Evolutionary conservation across 805 yeast genomes (phyloP).

Genomic region (Yamadazyma akitaensis): DNA sequence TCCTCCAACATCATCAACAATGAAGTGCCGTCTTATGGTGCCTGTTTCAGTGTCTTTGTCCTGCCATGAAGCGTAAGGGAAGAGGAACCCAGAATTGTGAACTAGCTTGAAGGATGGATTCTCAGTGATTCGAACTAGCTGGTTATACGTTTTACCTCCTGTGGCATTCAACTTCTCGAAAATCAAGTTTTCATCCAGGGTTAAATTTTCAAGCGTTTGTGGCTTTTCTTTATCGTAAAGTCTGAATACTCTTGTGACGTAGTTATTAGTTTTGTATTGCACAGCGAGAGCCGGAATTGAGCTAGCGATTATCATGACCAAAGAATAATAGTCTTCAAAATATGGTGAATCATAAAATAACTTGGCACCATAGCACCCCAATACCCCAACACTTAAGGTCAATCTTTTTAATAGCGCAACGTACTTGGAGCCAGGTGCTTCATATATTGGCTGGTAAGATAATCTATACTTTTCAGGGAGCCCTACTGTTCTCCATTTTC

Average conservation of each 20-base stretch:
- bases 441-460: constrained; percentile 61
- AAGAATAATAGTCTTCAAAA: constrained; percentile 48
- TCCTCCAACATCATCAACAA: constrained; percentile 76
- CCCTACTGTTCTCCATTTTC: constrained; percentile 38
- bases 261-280: constrained; percentile 55
- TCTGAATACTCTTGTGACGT: constrained; percentile 69
- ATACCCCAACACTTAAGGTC: constrained; percentile 55
- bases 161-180: constrained; percentile 65
- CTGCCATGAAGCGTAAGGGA: constrained; percentile 36
- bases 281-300: constrained; percentile 55
- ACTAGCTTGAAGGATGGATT: constrained; percentile 36
- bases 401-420: constrained; percentile 62
- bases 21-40: constrained; percentile 44
- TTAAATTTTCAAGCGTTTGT: constrained; percentile 62
- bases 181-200: constrained; percentile 59
- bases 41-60: constrained; percentile 36
- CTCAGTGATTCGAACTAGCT: constrained; percentile 47
- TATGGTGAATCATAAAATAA: constrained; percentile 52
- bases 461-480: constrained; percentile 51
- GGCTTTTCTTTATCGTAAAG: constrained; percentile 60
- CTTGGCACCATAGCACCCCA: constrained; percentile 64
- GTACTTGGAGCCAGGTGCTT: constrained; percentile 58
- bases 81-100: constrained; percentile 11
- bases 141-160: constrained; percentile 65
- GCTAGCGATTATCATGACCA: constrained; percentile 41